phyloP scores from a whole-genome alignment of 2,329 filamentous ascomycete species.

The Fusarium equiseti region DNA sequence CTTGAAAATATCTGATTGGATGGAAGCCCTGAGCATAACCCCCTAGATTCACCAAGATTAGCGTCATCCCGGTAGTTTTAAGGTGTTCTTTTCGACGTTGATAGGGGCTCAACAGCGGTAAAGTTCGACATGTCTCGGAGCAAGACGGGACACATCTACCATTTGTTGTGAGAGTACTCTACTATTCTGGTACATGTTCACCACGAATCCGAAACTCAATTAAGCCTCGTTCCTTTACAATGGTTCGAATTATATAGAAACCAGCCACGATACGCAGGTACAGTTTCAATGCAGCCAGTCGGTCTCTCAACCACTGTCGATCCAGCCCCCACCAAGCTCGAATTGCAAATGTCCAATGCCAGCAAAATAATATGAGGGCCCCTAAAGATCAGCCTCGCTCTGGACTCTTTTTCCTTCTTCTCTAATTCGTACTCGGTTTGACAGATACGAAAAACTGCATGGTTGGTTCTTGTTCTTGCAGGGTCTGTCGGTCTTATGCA shows the following conservation, averaged over 20 bases:
- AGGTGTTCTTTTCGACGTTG: conserved; percentile 27
- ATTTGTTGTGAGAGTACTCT: neutral
- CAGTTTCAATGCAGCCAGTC: conserved; percentile 23
- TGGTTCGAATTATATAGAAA: neutral
- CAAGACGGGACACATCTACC: conserved; percentile 5
- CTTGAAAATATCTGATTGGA: conserved; percentile 16
- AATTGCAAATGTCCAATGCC: conserved; percentile 15
- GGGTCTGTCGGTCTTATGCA: conserved; percentile 23
- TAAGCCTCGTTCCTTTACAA: conserved; percentile 1
- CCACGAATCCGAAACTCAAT: neutral
- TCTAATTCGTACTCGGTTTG: conserved; percentile 29
- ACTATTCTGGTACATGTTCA: neutral
- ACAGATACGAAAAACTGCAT: conserved; percentile 6
- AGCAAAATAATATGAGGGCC: neutral
- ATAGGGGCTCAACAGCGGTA: conserved; percentile 24
- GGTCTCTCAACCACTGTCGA: conserved; percentile 23
- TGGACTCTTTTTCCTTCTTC: neutral
- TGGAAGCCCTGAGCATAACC: neutral
- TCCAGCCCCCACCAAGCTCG: conserved; percentile 35
- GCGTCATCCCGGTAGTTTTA: conserved; percentile 32
- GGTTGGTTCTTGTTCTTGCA: conserved; percentile 1
- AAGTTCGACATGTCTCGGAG: conserved; percentile 24
- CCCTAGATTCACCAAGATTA: conserved; percentile 25
- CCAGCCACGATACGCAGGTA: conserved; percentile 40
- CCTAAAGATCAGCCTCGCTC: conserved; percentile 8